phyloP scores from a whole-genome alignment of 176 grass and related monocot genomes.

The Oropetium thomaeum region DNA sequence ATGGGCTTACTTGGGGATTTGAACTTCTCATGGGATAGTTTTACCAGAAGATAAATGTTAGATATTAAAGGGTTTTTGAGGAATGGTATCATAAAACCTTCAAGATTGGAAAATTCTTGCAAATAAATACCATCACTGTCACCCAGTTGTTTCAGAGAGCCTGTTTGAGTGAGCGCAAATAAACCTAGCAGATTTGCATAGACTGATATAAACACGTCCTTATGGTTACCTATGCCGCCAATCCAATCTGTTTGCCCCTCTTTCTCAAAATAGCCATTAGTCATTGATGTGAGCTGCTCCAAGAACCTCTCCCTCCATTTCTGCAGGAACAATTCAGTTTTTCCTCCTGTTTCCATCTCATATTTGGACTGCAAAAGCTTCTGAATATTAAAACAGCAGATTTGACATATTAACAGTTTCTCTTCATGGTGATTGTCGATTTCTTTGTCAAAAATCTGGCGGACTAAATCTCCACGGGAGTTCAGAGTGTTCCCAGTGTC shows the following conservation, averaged over 20 bases:
- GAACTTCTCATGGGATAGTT: slow-evolving; percentile 38
- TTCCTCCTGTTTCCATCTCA: slow-evolving; percentile 25
- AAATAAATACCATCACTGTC: slow-evolving; percentile 38
- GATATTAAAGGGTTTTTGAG: slow-evolving; percentile 87
- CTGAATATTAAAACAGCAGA: slow-evolving; percentile 76
- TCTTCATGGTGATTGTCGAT: slow-evolving; percentile 99
- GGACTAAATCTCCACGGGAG: slow-evolving; percentile 66
- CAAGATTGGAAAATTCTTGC: slow-evolving; percentile 47
- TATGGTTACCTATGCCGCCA: slow-evolving; percentile 91
- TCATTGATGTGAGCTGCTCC: slow-evolving; percentile 53
- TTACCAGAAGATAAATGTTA: slow-evolving; percentile 62
- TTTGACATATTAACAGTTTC: slow-evolving; percentile 89
- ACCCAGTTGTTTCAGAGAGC: slow-evolving; percentile 14
- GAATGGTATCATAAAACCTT: slow-evolving; percentile 58
- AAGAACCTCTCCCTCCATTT: slow-evolving; percentile 64
- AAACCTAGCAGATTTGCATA: slow-evolving; percentile 79
- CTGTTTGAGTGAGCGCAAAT: slow-evolving; percentile 46
- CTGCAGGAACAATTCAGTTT: slow-evolving; percentile 43
- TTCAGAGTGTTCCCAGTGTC: slow-evolving; percentile 50
- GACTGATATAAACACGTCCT: slow-evolving; percentile 75
- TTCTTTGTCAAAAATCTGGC: slow-evolving; percentile 97
- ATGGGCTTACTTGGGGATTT: not conserved
- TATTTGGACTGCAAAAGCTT: slow-evolving; percentile 54
- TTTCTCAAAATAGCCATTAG: slow-evolving; percentile 55
- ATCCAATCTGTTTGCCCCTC: slow-evolving; percentile 73